Percentiles rank a stretch among this genome's conserved stretches.
These are phyloP conservation scores for Cystobasidium tubakii DNA, from an alignment of 768 basidiomycete genomes.

Conservation along the genomic window DNA sequence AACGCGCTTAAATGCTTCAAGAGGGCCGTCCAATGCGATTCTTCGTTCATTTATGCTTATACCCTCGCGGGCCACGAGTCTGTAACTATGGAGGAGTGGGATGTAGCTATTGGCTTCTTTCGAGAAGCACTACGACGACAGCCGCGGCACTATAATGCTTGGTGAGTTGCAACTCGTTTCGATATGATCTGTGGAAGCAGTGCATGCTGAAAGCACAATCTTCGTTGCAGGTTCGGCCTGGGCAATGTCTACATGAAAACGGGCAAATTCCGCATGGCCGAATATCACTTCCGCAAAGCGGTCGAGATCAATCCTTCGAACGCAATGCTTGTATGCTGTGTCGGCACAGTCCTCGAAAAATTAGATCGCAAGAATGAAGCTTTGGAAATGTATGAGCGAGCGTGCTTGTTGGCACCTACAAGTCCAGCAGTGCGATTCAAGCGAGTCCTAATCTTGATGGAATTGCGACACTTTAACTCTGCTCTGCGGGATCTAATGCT, in stretches of 20 bases:
- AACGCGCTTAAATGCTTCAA: constrained; percentile 91
- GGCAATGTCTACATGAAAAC: constrained; percentile 92
- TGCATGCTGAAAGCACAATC: background rate
- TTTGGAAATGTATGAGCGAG: constrained; percentile 71
- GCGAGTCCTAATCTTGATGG: constrained; percentile 81
- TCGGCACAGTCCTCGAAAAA: constrained; percentile 91
- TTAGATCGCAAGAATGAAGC: constrained; percentile 71
- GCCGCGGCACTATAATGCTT: constrained; percentile 92
- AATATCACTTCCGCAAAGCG: constrained; percentile 92
- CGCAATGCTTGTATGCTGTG: constrained; percentile 89
- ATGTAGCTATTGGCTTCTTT: constrained; percentile 85
- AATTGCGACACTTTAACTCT: constrained; percentile 68
- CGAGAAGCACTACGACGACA: constrained; percentile 86
- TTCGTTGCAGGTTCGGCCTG: constrained; percentile 77
- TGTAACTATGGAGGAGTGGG: constrained; percentile 81
- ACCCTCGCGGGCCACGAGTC: constrained; percentile 95
- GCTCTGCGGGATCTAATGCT: constrained; percentile 75
- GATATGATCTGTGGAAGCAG: no score
- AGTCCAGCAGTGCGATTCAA: constrained; percentile 92
- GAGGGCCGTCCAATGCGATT: constrained; percentile 81
- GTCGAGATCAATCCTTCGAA: constrained; percentile 87
- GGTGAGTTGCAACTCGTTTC: no score
- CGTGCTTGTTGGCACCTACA: constrained; percentile 70
- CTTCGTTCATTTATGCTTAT: constrained; percentile 78
- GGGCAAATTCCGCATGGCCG: constrained; percentile 85